Evolutionary conservation across 2,329 filamentous ascomycete species (phyloP).

Genomic region (Colletotrichum caudatum): DNA sequence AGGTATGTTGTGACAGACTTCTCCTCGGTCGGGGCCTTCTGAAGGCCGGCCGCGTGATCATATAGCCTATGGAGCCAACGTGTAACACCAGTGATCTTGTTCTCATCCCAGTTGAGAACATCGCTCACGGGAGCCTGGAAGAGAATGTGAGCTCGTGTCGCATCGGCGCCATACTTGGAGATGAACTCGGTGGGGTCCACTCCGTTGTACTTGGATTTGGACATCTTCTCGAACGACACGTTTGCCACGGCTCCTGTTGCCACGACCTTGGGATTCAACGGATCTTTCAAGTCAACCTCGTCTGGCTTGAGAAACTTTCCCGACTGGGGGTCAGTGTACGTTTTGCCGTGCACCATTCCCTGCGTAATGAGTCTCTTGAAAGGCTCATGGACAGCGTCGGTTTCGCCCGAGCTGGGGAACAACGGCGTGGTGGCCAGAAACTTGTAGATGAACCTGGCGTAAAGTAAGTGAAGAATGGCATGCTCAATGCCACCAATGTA

Average conservation of each 20-base stretch:
- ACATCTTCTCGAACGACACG: constrained; percentile 90
- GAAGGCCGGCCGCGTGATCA: constrained; percentile 62
- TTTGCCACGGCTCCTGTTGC: constrained; percentile 69
- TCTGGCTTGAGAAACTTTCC: constrained; percentile 82
- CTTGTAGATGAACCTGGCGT: constrained; percentile 91
- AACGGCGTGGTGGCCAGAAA: constrained; percentile 74
- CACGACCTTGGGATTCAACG: constrained; percentile 69
- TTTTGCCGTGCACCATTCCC: constrained; percentile 93
- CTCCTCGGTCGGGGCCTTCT: constrained; percentile 33
- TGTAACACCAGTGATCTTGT: constrained; percentile 83
- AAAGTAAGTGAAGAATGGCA: constrained; percentile 89
- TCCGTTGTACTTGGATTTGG: constrained; percentile 93
- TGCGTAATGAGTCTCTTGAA: constrained; percentile 88
- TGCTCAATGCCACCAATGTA: constrained; percentile 93
- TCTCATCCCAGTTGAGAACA: constrained; percentile 88
- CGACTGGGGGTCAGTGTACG: constrained; percentile 78
- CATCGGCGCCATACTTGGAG: constrained; percentile 81
- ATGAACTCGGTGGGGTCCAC: constrained; percentile 84
- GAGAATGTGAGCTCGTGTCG: constrained; percentile 86
- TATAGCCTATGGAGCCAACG: constrained; percentile 81
- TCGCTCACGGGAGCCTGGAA: constrained; percentile 90
- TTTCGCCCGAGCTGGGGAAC: constrained; percentile 55
- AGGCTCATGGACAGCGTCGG: constrained; percentile 70
- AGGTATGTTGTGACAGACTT: constrained; percentile 51
- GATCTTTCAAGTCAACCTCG: constrained; percentile 75